Conservation (phyloP, 2,329 filamentous ascomycete genomes). For the Verticillium alfalfae region DNA sequence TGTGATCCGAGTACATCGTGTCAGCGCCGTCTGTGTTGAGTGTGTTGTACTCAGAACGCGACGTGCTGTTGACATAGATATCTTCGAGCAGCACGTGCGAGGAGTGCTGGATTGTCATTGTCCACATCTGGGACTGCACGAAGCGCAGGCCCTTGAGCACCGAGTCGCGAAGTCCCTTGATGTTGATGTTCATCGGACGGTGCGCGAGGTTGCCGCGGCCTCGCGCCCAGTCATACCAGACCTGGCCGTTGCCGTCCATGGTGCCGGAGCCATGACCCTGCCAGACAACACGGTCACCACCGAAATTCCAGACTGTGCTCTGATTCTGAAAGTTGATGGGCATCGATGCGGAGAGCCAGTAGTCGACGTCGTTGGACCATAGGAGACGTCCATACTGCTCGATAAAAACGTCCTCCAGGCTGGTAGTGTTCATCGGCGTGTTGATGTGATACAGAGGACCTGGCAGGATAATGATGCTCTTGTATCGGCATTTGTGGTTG, state of each 20-base stretch:
- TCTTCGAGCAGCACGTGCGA: constrained; percentile 39
- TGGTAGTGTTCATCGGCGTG: constrained; percentile 25
- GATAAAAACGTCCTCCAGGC: constrained; percentile 32
- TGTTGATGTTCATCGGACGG: constrained; percentile 47
- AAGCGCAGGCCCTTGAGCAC: constrained; percentile 42
- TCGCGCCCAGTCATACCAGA: constrained; percentile 50
- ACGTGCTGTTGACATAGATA: constrained; percentile 48
- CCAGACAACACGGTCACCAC: constrained; percentile 44
- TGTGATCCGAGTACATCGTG: constrained; percentile 46
- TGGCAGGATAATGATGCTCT: constrained; percentile 24
- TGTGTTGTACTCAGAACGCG: constrained; percentile 20
- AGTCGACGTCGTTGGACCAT: constrained; percentile 39
- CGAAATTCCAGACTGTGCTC: constrained; percentile 47
- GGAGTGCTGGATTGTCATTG: constrained; percentile 46
- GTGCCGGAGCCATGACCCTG: constrained; percentile 46
- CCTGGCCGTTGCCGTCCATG: constrained; percentile 54
- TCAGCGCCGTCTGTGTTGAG: constrained; percentile 40
- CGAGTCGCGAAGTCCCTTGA: constrained; percentile 37
- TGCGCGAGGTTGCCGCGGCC: constrained; percentile 37
- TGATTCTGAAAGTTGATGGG: constrained; percentile 51
- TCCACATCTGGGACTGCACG: constrained; percentile 57
- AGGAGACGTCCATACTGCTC: constrained; percentile 31
- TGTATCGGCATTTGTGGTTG: constrained; percentile 20
- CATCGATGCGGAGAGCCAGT: constrained; percentile 47
- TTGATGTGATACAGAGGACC: constrained; percentile 26